Percentiles rank a stretch among this genome's conserved stretches.
Conservation (phyloP, 129 eudicot genomes). For the Dittrichia graveolens region DNA sequence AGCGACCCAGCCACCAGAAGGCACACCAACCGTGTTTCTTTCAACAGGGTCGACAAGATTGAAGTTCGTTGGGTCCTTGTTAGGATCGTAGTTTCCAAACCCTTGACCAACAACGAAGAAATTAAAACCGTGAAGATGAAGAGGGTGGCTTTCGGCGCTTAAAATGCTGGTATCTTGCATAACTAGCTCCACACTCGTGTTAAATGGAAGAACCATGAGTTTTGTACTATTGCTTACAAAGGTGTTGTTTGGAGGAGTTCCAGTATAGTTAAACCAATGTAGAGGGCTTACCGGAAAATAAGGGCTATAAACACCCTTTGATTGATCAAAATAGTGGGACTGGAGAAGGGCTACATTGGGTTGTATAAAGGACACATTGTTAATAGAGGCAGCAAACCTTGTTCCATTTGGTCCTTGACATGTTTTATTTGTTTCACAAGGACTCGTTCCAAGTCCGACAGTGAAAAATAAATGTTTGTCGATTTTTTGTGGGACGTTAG, state of each 20-base stretch:
- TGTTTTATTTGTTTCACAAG: slow-evolving; percentile 32
- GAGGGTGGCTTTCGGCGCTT: slow-evolving; percentile 38
- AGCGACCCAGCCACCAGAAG: slow-evolving; percentile 43
- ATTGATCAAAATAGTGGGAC: slow-evolving; percentile 35
- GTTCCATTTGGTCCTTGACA: slow-evolving; percentile 48
- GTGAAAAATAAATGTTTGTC: slow-evolving; percentile 40
- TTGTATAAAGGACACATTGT: slow-evolving; percentile 37
- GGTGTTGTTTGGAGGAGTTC: slow-evolving; percentile 64
- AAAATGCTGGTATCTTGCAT: slow-evolving; percentile 72
- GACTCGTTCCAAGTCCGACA: slow-evolving; percentile 36
- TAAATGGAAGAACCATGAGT: slow-evolving; percentile 50
- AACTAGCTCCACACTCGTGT: slow-evolving; percentile 60
- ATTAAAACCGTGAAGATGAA: slow-evolving; percentile 69
- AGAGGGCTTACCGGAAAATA: slow-evolving; percentile 47
- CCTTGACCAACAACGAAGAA: slow-evolving; percentile 74
- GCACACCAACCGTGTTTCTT: slow-evolving; percentile 67
- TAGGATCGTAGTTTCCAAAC: slow-evolving; percentile 52
- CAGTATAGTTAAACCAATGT: slow-evolving; percentile 60
- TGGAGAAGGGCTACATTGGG: slow-evolving; percentile 41
- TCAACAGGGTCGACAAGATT: slow-evolving; percentile 61
- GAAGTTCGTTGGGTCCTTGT: slow-evolving; percentile 34
- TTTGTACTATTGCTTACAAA: slow-evolving; percentile 62
- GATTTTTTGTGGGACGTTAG: slow-evolving; percentile 36
- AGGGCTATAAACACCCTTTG: slow-evolving; percentile 43
- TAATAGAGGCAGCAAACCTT: slow-evolving; percentile 38